phyloP scores from a whole-genome alignment of 176 grass and related monocot species.

The Rhynchospora tenuis region DNA sequence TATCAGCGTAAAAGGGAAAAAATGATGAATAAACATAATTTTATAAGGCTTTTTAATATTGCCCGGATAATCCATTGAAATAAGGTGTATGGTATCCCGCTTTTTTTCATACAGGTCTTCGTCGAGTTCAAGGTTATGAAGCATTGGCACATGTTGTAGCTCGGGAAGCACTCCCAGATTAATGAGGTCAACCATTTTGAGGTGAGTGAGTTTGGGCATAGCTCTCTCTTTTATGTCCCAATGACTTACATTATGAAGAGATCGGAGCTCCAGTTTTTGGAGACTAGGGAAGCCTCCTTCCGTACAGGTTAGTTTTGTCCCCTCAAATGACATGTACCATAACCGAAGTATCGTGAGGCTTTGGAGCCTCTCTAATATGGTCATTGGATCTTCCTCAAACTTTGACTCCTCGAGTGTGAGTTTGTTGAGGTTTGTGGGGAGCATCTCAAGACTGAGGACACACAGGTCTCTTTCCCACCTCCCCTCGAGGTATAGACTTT shows the following conservation, averaged over 20 bases:
- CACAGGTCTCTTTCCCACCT: neutral
- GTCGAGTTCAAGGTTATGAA: neutral
- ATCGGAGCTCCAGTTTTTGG: neutral
- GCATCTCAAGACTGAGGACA: neutral
- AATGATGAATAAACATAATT: no score
- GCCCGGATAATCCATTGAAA: no score
- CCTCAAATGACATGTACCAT: neutral
- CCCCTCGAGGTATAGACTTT: neutral
- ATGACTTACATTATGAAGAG: accelerated
- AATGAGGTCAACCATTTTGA: neutral
- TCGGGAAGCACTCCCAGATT: neutral
- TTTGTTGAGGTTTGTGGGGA: neutral
- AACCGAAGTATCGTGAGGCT: neutral
- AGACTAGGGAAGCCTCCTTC: neutral
- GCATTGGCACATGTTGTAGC: neutral
- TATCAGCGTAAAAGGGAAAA: no score
- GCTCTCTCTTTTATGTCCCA: neutral
- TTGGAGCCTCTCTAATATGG: neutral
- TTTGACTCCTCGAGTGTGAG: neutral
- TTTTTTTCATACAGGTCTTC: no score
- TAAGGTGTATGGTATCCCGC: no score
- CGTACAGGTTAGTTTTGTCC: neutral
- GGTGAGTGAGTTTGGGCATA: neutral
- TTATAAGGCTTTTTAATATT: no score
- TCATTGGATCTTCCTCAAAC: neutral